These are phyloP conservation scores for Pichia sp. DNA, from an alignment of 1,139 yeast genomes.

Conservation along the genomic window DNA sequence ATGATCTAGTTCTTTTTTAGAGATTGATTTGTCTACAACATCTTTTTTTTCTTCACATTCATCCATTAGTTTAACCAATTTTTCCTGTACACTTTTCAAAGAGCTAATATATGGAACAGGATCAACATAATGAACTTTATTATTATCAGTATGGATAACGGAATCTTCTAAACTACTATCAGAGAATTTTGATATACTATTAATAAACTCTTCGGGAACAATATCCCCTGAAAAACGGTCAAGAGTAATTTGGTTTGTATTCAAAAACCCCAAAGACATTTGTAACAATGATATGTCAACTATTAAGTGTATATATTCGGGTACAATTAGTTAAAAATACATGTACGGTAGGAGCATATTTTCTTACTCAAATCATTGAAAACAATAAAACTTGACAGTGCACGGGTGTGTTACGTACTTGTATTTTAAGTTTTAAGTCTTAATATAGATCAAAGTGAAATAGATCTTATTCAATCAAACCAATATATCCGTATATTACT, in stretches of 20 bases:
- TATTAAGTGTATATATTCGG: too few relatives aligned
- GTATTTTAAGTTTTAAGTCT: not conserved
- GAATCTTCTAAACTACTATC: conserved; percentile 1
- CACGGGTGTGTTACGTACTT: not conserved
- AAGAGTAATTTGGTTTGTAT: conserved; percentile 6
- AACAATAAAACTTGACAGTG: not conserved
- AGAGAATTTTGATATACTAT: conserved; percentile 62
- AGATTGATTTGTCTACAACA: conserved; percentile 49
- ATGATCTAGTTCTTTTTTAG: conserved; percentile 60
- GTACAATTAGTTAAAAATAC: not conserved
- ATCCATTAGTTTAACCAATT: conserved; percentile 52
- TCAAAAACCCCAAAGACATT: conserved; percentile 8
- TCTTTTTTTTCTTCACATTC: conserved; percentile 47
- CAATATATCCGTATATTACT: too few relatives aligned
- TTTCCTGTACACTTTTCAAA: conserved; percentile 78
- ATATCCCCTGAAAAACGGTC: conserved; percentile 9
- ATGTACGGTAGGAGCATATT: too few relatives aligned
- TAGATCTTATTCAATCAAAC: not conserved
- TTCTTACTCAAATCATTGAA: not conserved
- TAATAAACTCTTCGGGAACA: conserved; percentile 54
- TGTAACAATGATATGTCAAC: too few relatives aligned
- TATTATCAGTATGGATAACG: conserved; percentile 7
- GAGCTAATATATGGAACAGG: conserved; percentile 95
- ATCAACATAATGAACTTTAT: conserved; percentile 44
- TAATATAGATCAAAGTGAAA: not conserved